Percentiles rank a stretch among this genome's conserved stretches.
phyloP scores from a whole-genome alignment of 257 asterid species.

The Cynanchum wilfordii region DNA sequence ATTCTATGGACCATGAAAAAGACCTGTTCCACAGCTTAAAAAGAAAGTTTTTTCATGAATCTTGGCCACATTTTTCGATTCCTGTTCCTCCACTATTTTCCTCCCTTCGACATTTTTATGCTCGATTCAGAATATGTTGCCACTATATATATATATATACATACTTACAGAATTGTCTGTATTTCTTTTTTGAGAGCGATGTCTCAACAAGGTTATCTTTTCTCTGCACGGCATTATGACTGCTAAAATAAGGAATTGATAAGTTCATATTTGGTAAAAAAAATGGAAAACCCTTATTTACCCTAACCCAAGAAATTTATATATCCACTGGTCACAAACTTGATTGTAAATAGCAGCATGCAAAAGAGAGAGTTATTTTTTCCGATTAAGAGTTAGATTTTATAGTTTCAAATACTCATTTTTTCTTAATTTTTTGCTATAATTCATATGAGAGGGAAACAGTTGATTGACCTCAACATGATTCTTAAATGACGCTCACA shows the following conservation, averaged over 20 bases:
- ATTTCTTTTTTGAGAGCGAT: background rate
- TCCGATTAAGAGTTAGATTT: too few relatives aligned
- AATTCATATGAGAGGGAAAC: too few relatives aligned
- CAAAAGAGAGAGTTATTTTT: too few relatives aligned
- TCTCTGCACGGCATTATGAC: background rate
- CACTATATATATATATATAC: background rate
- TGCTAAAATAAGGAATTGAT: background rate
- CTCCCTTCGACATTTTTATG: background rate
- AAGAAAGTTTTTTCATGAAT: background rate
- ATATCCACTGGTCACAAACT: background rate
- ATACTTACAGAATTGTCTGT: background rate
- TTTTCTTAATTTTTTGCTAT: too few relatives aligned
- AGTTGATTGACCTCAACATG: too few relatives aligned
- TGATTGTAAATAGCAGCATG: background rate
- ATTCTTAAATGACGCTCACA: too few relatives aligned
- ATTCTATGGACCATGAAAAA: background rate
- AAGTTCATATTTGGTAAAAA: background rate
- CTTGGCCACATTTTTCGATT: background rate
- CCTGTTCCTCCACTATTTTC: background rate
- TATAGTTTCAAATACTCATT: too few relatives aligned
- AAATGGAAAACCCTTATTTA: background rate
- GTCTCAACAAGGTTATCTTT: background rate
- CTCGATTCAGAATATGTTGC: background rate
- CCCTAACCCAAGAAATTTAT: background rate
- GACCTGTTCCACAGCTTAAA: background rate